Evolutionary conservation across 2,329 filamentous ascomycete species (phyloP).

Genomic region (Alternaria ventricosa): DNA sequence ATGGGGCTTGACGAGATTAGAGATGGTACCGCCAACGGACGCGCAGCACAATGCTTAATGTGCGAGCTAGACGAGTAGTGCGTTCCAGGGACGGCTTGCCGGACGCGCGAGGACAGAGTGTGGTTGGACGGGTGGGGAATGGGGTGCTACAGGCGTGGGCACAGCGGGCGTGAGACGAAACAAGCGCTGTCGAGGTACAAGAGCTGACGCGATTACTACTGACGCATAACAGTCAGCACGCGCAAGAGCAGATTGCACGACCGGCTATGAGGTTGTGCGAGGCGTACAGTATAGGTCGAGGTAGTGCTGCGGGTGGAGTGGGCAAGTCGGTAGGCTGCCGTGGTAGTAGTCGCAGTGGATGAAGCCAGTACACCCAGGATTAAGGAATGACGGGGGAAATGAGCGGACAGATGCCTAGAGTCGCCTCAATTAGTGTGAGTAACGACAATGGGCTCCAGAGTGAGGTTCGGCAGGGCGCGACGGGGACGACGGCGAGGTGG

Average conservation of each 20-base stretch:
- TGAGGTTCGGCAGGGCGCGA: constrained; percentile 19
- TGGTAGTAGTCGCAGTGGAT: constrained; percentile 30
- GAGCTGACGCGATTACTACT: constrained; percentile 42
- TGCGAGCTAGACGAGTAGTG: constrained; percentile 28
- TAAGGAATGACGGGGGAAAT: constrained; percentile 48
- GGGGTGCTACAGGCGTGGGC: constrained; percentile 39
- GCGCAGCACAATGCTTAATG: constrained; percentile 29
- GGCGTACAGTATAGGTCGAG: constrained; percentile 34
- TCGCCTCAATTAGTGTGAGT: constrained; percentile 34
- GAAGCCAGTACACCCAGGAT: constrained; percentile 48
- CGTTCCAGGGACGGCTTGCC: constrained; percentile 29
- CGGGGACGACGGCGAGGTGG: constrained; percentile 27
- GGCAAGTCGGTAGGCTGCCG: constrained; percentile 18
- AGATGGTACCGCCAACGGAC: constrained; percentile 31
- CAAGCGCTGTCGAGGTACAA: constrained; percentile 48
- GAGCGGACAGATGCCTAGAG: constrained; percentile 48
- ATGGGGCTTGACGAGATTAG: constrained; percentile 38
- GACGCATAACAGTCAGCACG: constrained; percentile 40
- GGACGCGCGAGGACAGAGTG: constrained; percentile 8
- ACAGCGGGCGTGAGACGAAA: constrained; percentile 47
- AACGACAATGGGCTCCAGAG: constrained; percentile 44
- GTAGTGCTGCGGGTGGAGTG: constrained; percentile 10
- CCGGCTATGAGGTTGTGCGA: constrained; percentile 7
- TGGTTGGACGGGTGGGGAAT: constrained; percentile 13
- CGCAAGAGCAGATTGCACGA: constrained; percentile 33